Percentiles rank a stretch among this genome's conserved stretches.
phyloP scores from a whole-genome alignment of 2,329 filamentous ascomycete genomes.

The Alternaria solani region DNA sequence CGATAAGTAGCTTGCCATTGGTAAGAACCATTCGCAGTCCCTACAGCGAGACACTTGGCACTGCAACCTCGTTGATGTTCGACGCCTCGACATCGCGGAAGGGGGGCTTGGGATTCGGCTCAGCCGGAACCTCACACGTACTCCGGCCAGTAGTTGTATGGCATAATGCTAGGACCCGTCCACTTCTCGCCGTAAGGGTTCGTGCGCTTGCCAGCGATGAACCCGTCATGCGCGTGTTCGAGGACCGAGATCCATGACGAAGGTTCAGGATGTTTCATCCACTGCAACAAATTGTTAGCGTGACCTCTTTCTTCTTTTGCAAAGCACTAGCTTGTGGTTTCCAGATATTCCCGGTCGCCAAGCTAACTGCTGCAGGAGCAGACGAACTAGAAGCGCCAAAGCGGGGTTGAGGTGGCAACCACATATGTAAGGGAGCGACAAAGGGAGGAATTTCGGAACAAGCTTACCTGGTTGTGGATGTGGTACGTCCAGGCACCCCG shows the following conservation, averaged over 20 bases:
- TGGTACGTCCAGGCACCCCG: constrained; percentile 66
- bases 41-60: constrained; percentile 24
- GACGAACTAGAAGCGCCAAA: neutral
- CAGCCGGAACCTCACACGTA: constrained; percentile 50
- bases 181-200: constrained; percentile 65
- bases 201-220: constrained; percentile 58
- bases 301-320: constrained; percentile 16
- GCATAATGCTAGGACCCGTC: constrained; percentile 57
- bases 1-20: neutral
- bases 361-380: constrained; percentile 13
- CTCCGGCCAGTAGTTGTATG: constrained; percentile 62
- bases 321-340: neutral
- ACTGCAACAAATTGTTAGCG: constrained; percentile 51
- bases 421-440: neutral
- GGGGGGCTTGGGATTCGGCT: constrained; percentile 4
- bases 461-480: constrained; percentile 64
- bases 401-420: constrained; percentile 5
- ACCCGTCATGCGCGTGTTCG: constrained; percentile 63
- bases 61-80: constrained; percentile 21
- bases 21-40: neutral
- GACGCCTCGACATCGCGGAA: constrained; percentile 10
- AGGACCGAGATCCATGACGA: constrained; percentile 64
- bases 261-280: constrained; percentile 64
- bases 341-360: neutral
- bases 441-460: neutral